Evolutionary conservation across 192 early-diverging fungal species (phyloP).

Genomic region (Jimgerdemannia flammicorona): DNA sequence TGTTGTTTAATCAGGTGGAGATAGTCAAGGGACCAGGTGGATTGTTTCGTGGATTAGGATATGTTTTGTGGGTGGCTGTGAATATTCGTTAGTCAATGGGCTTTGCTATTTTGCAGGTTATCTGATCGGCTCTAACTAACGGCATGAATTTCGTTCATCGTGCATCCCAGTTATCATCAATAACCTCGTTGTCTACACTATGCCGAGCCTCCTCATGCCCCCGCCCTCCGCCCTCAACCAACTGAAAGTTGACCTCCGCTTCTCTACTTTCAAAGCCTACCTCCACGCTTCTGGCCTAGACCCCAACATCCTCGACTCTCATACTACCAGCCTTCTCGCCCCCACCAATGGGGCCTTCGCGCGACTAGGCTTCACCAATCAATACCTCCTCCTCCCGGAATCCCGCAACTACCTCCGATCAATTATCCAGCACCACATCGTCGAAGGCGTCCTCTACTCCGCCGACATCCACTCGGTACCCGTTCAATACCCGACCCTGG

Average conservation of each 20-base stretch:
- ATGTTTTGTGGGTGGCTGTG: too few species aligned
- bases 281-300: neutral
- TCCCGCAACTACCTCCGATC: slow-evolving; percentile 42
- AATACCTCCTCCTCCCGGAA: slow-evolving; percentile 48
- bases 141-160: neutral
- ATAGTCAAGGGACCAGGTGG: too few species aligned
- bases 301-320: neutral
- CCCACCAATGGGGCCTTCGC: slow-evolving; percentile 57
- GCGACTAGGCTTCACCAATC: slow-evolving; percentile 53
- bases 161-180: neutral
- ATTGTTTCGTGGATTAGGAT: too few species aligned
- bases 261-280: neutral
- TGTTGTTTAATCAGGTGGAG: neutral
- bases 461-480: slow-evolving; percentile 14
- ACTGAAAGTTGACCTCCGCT: neutral
- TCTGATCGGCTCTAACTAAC: neutral
- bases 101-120: too few species aligned
- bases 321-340: slow-evolving; percentile 50
- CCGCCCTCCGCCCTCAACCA: neutral
- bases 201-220: neutral
- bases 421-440: slow-evolving; percentile 50
- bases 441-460: slow-evolving; percentile 6
- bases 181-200: neutral
- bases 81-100: too few species aligned
- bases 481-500: neutral